Conservation (phyloP, 139 green algal species). For the Nannochloris sp. region DNA sequence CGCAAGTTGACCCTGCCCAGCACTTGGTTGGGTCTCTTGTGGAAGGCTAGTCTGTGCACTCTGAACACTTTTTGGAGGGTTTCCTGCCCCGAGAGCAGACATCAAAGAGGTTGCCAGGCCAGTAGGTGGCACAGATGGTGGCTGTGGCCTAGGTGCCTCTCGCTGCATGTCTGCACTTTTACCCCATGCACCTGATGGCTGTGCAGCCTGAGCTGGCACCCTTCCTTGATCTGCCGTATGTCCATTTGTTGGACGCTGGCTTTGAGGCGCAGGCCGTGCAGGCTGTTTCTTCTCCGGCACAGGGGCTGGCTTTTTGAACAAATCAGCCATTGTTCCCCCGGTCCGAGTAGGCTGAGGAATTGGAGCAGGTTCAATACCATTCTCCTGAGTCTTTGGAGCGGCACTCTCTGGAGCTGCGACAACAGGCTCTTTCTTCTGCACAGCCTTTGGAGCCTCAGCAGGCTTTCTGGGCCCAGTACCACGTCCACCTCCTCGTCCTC, state of each 20-base stretch:
- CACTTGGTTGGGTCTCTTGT: constrained; percentile 1
- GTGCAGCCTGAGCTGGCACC: neutral
- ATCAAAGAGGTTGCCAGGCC: constrained; percentile 9
- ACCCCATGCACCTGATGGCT: constrained; percentile 20
- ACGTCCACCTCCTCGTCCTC: constrained; percentile 4
- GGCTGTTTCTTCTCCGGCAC: constrained; percentile 11
- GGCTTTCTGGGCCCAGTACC: neutral
- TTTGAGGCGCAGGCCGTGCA: neutral
- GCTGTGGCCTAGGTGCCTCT: neutral
- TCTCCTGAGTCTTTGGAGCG: constrained; percentile 13
- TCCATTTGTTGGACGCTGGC: constrained; percentile 5
- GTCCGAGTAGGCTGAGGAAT: neutral
- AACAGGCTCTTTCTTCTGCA: constrained; percentile 1
- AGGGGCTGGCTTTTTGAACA: constrained; percentile 26
- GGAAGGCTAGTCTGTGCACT: constrained; percentile 1
- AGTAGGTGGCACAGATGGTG: constrained; percentile 3
- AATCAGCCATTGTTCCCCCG: constrained; percentile 25
- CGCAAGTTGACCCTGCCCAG: constrained; percentile 15
- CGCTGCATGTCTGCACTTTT: constrained; percentile 10
- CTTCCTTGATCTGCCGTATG: neutral
- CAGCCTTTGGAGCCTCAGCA: constrained; percentile 5
- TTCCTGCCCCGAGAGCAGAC: constrained; percentile 10
- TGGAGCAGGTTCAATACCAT: constrained; percentile 8
- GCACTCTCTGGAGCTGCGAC: neutral
- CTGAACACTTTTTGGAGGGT: constrained; percentile 2